phyloP scores from a whole-genome alignment of 2,329 filamentous ascomycete species.

The Penicillium sp. region DNA sequence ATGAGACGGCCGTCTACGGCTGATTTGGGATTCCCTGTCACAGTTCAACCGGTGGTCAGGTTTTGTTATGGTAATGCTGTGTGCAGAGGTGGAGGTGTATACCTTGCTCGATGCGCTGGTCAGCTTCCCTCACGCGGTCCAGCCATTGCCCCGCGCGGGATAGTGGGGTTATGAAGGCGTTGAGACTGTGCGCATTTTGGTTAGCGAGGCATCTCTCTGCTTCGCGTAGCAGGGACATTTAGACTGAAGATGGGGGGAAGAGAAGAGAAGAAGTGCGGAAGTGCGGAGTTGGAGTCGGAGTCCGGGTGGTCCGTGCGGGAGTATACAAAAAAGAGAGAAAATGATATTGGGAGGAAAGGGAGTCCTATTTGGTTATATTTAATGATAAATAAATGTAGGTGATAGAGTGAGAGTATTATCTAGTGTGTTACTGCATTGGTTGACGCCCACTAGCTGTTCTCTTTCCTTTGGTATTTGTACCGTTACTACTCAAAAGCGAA shows the following conservation, averaged over 20 bases:
- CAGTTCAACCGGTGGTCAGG: slow-evolving; percentile 1
- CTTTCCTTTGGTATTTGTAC: no score
- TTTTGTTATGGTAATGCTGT: background rate
- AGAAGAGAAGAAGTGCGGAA: background rate
- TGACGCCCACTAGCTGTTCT: no score
- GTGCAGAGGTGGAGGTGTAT: slow-evolving; percentile 8
- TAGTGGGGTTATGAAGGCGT: slow-evolving; percentile 47
- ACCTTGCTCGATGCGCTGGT: slow-evolving; percentile 41
- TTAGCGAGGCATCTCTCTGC: slow-evolving; percentile 49
- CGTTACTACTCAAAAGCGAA: no score
- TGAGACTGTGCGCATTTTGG: slow-evolving; percentile 41
- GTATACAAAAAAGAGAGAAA: no score
- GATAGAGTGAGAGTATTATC: no score
- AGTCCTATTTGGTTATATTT: no score
- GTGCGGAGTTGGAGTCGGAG: slow-evolving; percentile 10
- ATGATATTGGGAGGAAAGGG: no score
- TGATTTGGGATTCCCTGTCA: slow-evolving; percentile 40
- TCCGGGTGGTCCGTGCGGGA: slow-evolving; percentile 21
- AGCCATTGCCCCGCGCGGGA: slow-evolving; percentile 38
- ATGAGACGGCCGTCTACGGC: slow-evolving; percentile 53
- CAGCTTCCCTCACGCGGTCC: slow-evolving; percentile 43
- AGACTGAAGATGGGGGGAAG: slow-evolving; percentile 17
- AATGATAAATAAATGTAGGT: no score
- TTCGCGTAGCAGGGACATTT: slow-evolving; percentile 51
- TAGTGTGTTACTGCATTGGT: no score